phyloP scores from a whole-genome alignment of 768 basidiomycete genomes.

The Vishniacozyma victoriae region DNA sequence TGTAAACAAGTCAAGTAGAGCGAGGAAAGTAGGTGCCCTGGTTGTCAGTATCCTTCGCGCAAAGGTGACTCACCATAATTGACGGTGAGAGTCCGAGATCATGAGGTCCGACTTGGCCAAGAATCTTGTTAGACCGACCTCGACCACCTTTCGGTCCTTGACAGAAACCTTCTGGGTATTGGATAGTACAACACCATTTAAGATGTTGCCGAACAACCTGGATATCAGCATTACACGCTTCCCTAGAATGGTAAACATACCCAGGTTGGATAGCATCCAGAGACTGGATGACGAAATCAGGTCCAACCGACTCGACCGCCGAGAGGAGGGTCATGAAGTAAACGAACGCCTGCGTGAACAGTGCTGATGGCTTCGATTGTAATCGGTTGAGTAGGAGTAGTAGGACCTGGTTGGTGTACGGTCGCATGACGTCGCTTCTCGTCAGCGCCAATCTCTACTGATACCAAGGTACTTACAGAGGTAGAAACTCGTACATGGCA shows the following conservation, averaged over 20 bases:
- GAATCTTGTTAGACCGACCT: slow-evolving; percentile 70
- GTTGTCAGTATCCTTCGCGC: background rate
- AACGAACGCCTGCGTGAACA: slow-evolving; percentile 74
- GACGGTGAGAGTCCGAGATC: slow-evolving; percentile 59
- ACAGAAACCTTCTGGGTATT: slow-evolving; percentile 72
- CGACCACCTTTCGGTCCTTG: slow-evolving; percentile 78
- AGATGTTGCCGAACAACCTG: slow-evolving; percentile 73
- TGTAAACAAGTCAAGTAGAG: slow-evolving; percentile 68
- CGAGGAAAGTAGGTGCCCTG: slow-evolving; percentile 67
- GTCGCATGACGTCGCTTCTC: slow-evolving; percentile 59
- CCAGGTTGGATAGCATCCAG: slow-evolving; percentile 78
- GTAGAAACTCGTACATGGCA: slow-evolving; percentile 63
- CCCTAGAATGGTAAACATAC: slow-evolving; percentile 51
- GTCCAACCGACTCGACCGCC: slow-evolving; percentile 69
- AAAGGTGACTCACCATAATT: slow-evolving; percentile 57
- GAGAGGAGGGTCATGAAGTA: slow-evolving; percentile 69
- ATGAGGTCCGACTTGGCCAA: slow-evolving; percentile 69
- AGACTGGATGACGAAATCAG: slow-evolving; percentile 70
- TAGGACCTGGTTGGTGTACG: slow-evolving; percentile 67
- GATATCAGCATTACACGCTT: background rate
- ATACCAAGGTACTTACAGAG: slow-evolving; percentile 58
- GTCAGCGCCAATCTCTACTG: background rate
- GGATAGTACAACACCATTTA: slow-evolving; percentile 69
- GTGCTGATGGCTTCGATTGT: slow-evolving; percentile 82
- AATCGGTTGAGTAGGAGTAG: slow-evolving; percentile 74